Percentiles rank a stretch among this genome's conserved stretches.
phyloP scores from a whole-genome alignment of 2,329 filamentous ascomycete species.

The Diaporthe destruens region DNA sequence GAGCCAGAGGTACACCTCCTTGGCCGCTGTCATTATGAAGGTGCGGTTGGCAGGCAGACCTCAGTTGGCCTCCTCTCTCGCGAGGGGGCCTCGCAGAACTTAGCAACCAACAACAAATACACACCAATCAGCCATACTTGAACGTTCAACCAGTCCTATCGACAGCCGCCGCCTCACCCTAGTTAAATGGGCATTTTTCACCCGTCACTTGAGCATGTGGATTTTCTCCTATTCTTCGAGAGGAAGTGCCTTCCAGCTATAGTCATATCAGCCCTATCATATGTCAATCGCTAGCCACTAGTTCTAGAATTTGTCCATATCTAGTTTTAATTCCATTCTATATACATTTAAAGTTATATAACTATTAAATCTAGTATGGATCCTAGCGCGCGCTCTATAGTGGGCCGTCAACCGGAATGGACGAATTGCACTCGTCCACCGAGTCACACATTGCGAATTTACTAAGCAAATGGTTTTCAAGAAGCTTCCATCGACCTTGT shows the following conservation, averaged over 20 bases:
- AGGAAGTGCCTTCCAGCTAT: conserved; percentile 77
- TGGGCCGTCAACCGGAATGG: background rate
- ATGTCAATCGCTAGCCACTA: background rate
- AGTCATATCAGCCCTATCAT: conserved; percentile 71
- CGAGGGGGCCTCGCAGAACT: too few species aligned
- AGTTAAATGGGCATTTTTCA: conserved; percentile 54
- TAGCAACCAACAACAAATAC: too few species aligned
- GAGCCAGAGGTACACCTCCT: conserved; percentile 60
- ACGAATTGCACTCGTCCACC: background rate
- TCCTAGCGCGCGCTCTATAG: conserved; percentile 22
- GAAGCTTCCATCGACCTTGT: conserved; percentile 29
- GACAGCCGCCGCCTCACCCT: too few species aligned
- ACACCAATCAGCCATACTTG: too few species aligned
- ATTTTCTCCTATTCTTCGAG: conserved; percentile 54
- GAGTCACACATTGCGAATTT: conserved; percentile 1
- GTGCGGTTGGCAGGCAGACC: too few species aligned
- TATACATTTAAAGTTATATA: too few species aligned
- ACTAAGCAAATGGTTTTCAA: conserved; percentile 1
- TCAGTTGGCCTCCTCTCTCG: too few species aligned
- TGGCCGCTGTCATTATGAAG: conserved; percentile 53
- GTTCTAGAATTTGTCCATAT: background rate
- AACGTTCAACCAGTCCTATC: too few species aligned
- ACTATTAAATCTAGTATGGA: background rate
- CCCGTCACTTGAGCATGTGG: conserved; percentile 66
- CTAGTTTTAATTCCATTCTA: too few species aligned